Evolutionary conservation across 2,329 filamentous ascomycete genomes (phyloP).

Genomic region (Pyricularia grisea): DNA sequence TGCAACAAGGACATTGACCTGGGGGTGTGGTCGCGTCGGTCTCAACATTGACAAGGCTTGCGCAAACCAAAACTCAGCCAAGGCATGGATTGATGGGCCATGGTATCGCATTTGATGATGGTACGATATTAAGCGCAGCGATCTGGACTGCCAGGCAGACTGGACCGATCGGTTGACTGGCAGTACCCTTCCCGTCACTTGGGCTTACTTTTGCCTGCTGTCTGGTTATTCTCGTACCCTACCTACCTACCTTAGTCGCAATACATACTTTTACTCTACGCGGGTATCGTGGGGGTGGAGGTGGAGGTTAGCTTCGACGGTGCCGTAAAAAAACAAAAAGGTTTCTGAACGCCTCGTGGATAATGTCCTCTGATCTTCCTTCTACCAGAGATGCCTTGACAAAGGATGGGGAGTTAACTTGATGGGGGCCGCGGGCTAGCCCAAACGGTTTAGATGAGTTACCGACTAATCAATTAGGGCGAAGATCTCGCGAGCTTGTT

Average conservation of each 20-base stretch:
- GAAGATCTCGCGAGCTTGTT: constrained; percentile 3
- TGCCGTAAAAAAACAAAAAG: neutral
- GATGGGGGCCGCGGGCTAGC: neutral
- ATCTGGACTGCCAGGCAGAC: neutral
- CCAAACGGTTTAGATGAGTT: neutral
- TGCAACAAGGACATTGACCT: neutral
- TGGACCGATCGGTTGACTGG: neutral
- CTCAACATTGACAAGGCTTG: neutral
- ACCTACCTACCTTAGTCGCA: too few species aligned
- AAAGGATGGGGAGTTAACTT: neutral
- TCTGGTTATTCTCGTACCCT: too few species aligned
- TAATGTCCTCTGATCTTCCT: neutral
- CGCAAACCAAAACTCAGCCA: neutral
- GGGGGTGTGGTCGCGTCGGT: too few species aligned
- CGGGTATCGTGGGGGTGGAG: neutral
- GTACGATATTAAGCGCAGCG: neutral
- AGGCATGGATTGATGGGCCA: neutral
- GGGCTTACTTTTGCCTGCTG: too few species aligned
- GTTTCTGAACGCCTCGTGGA: neutral
- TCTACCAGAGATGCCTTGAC: neutral
- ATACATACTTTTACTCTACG: neutral
- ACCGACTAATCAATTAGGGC: neutral
- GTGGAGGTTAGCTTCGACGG: neutral
- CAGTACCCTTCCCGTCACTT: neutral
- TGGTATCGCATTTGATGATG: neutral